Conservation (phyloP, 1,284 basidiomycete genomes). For the Trametes versicolor region DNA sequence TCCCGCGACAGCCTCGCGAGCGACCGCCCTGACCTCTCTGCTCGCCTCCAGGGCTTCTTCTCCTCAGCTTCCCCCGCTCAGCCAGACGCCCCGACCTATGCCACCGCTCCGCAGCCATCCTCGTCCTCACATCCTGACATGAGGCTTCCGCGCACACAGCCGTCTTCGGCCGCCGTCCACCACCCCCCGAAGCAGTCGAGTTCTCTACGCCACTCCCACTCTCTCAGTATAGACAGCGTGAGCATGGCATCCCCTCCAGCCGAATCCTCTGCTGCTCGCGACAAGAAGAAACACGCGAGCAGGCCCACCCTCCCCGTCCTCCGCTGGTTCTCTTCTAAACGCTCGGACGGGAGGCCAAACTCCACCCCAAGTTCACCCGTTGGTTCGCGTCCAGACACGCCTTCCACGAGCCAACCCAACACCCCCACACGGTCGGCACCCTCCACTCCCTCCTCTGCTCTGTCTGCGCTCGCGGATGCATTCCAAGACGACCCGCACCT, state of each 20-base stretch:
- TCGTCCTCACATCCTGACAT: conserved; percentile 26
- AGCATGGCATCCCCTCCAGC: conserved; percentile 25
- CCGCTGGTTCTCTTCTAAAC: conserved; percentile 56
- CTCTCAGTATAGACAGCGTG: conserved; percentile 24
- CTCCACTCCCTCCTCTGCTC: conserved; percentile 42
- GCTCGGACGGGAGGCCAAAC: conserved; percentile 32
- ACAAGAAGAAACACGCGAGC: conserved; percentile 27
- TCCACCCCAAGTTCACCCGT: conserved; percentile 38
- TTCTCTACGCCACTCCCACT: conserved; percentile 18
- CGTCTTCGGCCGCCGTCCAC: conserved; percentile 13
- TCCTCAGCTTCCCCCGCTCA: not conserved
- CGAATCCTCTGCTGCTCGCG: conserved; percentile 23
- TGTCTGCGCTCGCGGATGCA: conserved; percentile 49
- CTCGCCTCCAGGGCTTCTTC: not conserved
- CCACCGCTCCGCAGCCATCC: conserved; percentile 14
- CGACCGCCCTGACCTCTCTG: not conserved
- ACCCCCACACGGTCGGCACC: conserved; percentile 36
- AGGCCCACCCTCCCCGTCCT: conserved; percentile 50
- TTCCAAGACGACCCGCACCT: conserved; percentile 51
- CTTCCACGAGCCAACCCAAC: conserved; percentile 31
- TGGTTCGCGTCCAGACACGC: conserved; percentile 41
- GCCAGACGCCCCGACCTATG: not conserved
- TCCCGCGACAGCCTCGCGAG: not conserved
- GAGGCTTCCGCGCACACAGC: conserved; percentile 32
- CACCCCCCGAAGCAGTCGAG: conserved; percentile 17